phyloP scores from a whole-genome alignment of 106 monocot species.

The Dioscorea zingiberensis region DNA sequence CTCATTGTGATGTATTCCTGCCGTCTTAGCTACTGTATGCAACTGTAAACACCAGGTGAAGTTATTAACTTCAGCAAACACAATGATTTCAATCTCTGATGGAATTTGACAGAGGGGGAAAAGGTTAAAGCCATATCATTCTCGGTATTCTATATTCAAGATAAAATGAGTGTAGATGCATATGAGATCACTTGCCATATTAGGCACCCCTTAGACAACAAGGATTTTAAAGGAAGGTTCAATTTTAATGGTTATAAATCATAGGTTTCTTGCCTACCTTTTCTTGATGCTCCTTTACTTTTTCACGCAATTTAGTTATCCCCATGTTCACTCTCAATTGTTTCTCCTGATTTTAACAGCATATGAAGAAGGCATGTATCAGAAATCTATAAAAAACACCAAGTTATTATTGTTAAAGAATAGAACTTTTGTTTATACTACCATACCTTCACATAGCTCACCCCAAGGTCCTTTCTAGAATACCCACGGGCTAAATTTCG shows the following conservation, averaged over 20 bases:
- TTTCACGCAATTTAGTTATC: slow-evolving; percentile 61
- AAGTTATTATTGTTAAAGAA: no score
- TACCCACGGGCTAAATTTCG: slow-evolving; percentile 87
- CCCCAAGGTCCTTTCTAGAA: slow-evolving; percentile 72
- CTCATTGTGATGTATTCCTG: slow-evolving; percentile 39
- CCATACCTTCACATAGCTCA: slow-evolving; percentile 79
- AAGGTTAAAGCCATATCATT: no score
- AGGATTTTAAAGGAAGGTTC: no score
- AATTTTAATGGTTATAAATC: background rate
- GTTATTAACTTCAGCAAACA: background rate
- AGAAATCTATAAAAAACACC: background rate
- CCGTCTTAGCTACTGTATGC: slow-evolving; percentile 66
- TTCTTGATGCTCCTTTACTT: slow-evolving; percentile 72
- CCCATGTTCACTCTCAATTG: slow-evolving; percentile 76
- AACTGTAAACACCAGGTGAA: slow-evolving; percentile 27
- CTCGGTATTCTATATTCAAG: no score
- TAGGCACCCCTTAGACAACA: no score
- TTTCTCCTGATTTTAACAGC: slow-evolving; percentile 45
- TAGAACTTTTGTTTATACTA: no score
- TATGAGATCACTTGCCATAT: no score
- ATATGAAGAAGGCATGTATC: background rate
- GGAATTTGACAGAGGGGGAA: no score
- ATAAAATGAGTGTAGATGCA: no score
- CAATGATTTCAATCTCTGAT: background rate
- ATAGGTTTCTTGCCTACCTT: slow-evolving; percentile 32